Evolutionary conservation across 2,329 filamentous ascomycete genomes (phyloP).

Genomic region (Pezizomycotina sp.): DNA sequence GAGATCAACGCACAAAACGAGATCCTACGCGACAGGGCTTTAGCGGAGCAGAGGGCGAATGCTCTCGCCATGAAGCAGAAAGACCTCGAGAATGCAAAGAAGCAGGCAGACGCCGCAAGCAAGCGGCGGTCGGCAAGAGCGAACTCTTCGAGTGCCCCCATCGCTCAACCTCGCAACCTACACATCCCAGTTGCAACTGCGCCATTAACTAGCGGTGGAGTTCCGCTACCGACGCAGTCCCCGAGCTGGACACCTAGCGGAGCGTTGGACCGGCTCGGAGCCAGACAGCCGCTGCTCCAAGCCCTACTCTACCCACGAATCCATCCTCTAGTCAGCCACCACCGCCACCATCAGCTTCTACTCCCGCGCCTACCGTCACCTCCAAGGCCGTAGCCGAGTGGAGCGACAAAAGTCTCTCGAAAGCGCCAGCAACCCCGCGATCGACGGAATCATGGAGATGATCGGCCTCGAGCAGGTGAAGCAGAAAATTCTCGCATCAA

Average conservation of each 20-base stretch:
- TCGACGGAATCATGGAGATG: constrained; percentile 53
- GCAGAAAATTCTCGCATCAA: constrained; percentile 46
- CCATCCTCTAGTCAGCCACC: constrained; percentile 2
- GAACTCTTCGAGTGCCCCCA: not conserved
- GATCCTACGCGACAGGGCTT: constrained; percentile 30
- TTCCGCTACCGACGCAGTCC: no score
- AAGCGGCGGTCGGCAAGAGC: no score
- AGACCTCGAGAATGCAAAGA: constrained; percentile 34
- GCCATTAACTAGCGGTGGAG: not conserved
- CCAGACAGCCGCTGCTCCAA: constrained; percentile 4
- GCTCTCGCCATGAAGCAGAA: constrained; percentile 33
- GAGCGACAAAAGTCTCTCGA: constrained; percentile 41
- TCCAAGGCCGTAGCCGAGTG: constrained; percentile 39
- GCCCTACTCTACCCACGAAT: constrained; percentile 6
- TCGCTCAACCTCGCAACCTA: not conserved
- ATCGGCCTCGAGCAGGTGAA: constrained; percentile 58
- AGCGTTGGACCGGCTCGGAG: constrained; percentile 2
- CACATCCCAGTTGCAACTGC: not conserved
- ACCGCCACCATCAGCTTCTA: constrained; percentile 14
- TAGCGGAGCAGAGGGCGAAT: constrained; percentile 34
- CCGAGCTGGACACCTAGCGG: no score
- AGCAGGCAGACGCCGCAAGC: constrained; percentile 21
- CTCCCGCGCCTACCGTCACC: not conserved
- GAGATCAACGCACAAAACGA: constrained; percentile 37
- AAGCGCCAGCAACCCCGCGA: constrained; percentile 34